Percentiles rank a stretch among this genome's conserved stretches.
These are phyloP conservation scores for Hsuehochloa calcarea DNA, from an alignment of 176 grass and related monocot genomes.

Conservation along the genomic window DNA sequence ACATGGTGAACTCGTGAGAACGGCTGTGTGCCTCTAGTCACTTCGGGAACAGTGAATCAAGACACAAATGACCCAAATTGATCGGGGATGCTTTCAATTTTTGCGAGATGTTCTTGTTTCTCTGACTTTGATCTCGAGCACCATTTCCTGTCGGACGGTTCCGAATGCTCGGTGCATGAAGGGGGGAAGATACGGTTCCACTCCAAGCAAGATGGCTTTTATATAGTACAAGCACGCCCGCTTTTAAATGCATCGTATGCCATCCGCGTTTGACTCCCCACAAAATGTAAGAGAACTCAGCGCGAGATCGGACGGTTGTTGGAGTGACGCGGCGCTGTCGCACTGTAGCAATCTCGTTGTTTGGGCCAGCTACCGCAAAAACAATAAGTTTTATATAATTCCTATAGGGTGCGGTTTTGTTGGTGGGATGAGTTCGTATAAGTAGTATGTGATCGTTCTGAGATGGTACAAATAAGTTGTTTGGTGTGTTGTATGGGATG, in stretches of 20 bases:
- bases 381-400: too few relatives aligned
- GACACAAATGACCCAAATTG: neutral
- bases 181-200: neutral
- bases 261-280: neutral
- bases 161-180: neutral
- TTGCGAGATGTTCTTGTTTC: neutral
- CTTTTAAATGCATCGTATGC: neutral
- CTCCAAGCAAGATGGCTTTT: neutral
- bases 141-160: neutral
- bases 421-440: too few relatives aligned
- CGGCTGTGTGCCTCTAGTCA: too few relatives aligned
- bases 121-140: neutral
- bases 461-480: too few relatives aligned
- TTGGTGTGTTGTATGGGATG: too few relatives aligned
- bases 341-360: too few relatives aligned
- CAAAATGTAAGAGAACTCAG: neutral
- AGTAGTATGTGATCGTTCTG: too few relatives aligned
- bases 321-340: too few relatives aligned
- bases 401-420: too few relatives aligned
- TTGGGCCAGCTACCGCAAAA: too few relatives aligned
- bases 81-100: neutral
- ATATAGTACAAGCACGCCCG: neutral
- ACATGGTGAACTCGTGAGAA: too few relatives aligned
- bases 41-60: neutral
- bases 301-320: too few relatives aligned